Evolutionary conservation across 139 green algal species (phyloP).

Genomic region (Yamagishiella unicocca): DNA sequence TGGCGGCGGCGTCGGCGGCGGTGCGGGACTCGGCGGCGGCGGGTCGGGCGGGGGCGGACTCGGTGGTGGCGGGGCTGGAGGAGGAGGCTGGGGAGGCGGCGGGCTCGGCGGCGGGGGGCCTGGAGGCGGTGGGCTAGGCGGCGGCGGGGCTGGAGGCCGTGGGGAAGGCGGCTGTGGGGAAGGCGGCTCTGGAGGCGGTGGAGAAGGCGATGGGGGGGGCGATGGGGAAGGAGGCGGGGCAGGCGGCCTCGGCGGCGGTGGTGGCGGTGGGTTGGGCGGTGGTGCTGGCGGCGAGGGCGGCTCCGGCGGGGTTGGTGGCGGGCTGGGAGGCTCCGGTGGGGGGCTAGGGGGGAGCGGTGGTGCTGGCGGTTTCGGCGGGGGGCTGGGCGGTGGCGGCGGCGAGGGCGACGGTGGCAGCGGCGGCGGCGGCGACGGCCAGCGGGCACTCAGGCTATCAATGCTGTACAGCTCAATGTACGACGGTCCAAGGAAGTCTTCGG

Average conservation of each 20-base stretch:
- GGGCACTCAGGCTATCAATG: neutral
- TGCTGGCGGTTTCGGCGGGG: neutral
- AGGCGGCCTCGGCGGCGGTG: neutral
- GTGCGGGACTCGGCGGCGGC: neutral
- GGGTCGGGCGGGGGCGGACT: neutral
- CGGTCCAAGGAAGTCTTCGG: neutral
- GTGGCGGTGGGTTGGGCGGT: neutral
- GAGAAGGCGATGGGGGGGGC: neutral
- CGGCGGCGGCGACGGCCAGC: constrained; percentile 21
- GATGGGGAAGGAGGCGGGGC: neutral
- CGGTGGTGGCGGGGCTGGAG: neutral
- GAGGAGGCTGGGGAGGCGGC: neutral
- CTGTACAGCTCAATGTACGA: neutral
- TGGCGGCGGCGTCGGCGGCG: neutral
- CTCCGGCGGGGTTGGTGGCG: neutral
- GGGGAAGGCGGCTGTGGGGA: neutral
- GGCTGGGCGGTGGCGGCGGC: neutral
- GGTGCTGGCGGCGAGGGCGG: neutral
- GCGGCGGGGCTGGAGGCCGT: neutral
- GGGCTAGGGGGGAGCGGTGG: neutral
- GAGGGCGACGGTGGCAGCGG: neutral
- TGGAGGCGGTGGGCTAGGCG: neutral
- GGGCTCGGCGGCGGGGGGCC: neutral
- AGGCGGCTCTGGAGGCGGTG: neutral
- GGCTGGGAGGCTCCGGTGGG: neutral